These are phyloP conservation scores for Nasturtium officinale DNA, from an alignment of 345 rosid species.

Conservation along the genomic window DNA sequence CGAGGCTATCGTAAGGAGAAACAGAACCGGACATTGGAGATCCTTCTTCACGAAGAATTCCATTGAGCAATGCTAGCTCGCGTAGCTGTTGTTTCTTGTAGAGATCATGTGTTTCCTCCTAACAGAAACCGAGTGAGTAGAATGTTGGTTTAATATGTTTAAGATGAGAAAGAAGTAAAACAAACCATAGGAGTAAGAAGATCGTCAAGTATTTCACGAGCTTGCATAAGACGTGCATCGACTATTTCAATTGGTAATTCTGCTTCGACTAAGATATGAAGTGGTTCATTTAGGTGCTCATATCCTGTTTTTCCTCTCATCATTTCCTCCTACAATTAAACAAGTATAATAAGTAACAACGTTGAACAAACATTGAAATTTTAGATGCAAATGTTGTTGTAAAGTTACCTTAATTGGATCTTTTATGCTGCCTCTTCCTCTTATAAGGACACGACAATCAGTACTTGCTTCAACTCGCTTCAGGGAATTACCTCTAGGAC, in stretches of 20 bases:
- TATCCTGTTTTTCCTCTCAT: slow-evolving; percentile 97
- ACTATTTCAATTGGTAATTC: slow-evolving; percentile 89
- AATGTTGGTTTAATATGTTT: neutral
- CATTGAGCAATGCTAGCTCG: slow-evolving; percentile 94
- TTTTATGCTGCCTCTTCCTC: slow-evolving; percentile 95
- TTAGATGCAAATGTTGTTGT: neutral
- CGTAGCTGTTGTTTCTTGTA: slow-evolving; percentile 97
- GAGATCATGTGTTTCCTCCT: slow-evolving; percentile 96
- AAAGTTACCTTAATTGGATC: slow-evolving; percentile 71
- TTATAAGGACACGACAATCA: slow-evolving; percentile 86
- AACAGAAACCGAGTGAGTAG: slow-evolving; percentile 3
- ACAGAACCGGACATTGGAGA: slow-evolving; percentile 93
- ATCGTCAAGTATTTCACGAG: slow-evolving; percentile 90
- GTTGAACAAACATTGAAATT: neutral
- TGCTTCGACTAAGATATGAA: slow-evolving; percentile 91
- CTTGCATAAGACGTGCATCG: slow-evolving; percentile 90
- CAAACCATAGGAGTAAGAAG: slow-evolving; percentile 86
- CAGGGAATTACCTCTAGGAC: slow-evolving; percentile 97
- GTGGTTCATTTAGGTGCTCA: slow-evolving; percentile 94
- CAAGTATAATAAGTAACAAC: neutral
- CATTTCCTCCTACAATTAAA: slow-evolving; percentile 84
- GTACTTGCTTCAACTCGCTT: slow-evolving; percentile 97
- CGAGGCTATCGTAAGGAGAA: slow-evolving; percentile 89
- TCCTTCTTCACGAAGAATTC: slow-evolving; percentile 88
- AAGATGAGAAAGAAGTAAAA: neutral